Evolutionary conservation across 176 grass and related monocot species (phyloP).

Genomic region (Poa annua): DNA sequence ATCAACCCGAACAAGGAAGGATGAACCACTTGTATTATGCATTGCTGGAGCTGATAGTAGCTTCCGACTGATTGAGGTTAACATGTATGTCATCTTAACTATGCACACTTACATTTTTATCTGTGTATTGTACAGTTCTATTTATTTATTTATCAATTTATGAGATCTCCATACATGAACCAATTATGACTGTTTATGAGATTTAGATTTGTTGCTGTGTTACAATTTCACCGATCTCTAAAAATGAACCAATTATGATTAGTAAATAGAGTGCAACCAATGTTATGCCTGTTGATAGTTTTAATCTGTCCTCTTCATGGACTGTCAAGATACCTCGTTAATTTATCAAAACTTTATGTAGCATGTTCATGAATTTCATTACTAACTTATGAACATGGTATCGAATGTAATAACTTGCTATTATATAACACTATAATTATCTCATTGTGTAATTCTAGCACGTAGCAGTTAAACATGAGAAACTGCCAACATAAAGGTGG

Average conservation of each 20-base stretch:
- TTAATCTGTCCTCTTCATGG: constrained; percentile 12
- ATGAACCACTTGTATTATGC: constrained; percentile 90
- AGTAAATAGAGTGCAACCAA: not conserved
- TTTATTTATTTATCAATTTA: constrained; percentile 33
- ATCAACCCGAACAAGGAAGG: constrained; percentile 78
- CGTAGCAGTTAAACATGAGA: constrained; percentile 1
- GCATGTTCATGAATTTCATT: constrained; percentile 5
- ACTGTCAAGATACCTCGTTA: constrained; percentile 1
- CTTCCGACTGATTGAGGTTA: constrained; percentile 96
- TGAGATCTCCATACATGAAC: constrained; percentile 27
- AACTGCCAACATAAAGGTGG: constrained; percentile 15
- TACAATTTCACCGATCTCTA: constrained; percentile 20
- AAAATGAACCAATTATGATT: constrained; percentile 5
- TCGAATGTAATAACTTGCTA: constrained; percentile 16
- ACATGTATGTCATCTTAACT: constrained; percentile 73
- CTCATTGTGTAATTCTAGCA: not conserved
- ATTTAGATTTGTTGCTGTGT: constrained; percentile 13
- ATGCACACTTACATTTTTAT: constrained; percentile 20
- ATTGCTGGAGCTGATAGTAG: constrained; percentile 99
- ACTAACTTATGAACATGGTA: constrained; percentile 9
- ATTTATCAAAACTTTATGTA: not conserved
- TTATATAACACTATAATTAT: not conserved
- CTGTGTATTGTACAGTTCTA: not conserved
- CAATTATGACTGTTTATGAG: not conserved
- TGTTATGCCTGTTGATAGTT: not conserved